Base-by-base conservation (phyloP, 768 basidiomycete genomes). In the Mycena amicta region DNA sequence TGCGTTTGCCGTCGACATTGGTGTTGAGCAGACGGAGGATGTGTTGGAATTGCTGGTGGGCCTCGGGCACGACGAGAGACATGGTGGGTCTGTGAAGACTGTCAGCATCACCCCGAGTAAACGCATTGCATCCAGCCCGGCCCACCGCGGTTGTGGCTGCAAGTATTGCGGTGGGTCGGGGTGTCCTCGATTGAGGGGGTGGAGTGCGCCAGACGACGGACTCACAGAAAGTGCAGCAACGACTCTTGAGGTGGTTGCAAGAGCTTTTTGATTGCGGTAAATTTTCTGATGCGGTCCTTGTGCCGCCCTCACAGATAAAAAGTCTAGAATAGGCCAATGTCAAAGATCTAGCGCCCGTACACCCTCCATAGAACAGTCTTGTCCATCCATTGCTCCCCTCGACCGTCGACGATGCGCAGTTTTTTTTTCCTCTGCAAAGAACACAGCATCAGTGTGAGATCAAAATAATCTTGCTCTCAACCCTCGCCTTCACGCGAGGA, bases 1-100 rank as follows among this genome's bases (percentile, higher is more conserved):
- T 99, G 69, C 97, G 89, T 75, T 96, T 95, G 67, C 97, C 97
- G 77, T 98, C 96, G 66, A 99, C 97, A 82, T 98, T 98, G 75
- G 97, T 98, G 85, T 98, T 98, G 68, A 97, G 83, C 45, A 99
- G 87, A 90, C 97, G 97, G 60, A 99, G 80, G 77, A 99, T 99
- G 87, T 98, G 97, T 93, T 98, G 94, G 80, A 96, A 96, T 80
- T 95, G 94, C 71, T 92, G 88, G 73, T 98, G 93, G 62, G 92
- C 74, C 80, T 98, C 96, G 57, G 95, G 96, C 59, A 95, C 87
- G 72, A 95, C 95, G 80, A 98, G 92, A 78, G 95, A 97, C 95
- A 98, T 98, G 66, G 57, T 75, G 68, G 57, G 41, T 1, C 49
- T 28, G 43, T 31, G 54, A 46, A 23, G 13, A 2, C 15, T 8